Percentiles rank a stretch among this genome's conserved stretches.
phyloP scores from a whole-genome alignment of 495 filamentous ascomycete genomes.

The Talaromyces nanjingensis region DNA sequence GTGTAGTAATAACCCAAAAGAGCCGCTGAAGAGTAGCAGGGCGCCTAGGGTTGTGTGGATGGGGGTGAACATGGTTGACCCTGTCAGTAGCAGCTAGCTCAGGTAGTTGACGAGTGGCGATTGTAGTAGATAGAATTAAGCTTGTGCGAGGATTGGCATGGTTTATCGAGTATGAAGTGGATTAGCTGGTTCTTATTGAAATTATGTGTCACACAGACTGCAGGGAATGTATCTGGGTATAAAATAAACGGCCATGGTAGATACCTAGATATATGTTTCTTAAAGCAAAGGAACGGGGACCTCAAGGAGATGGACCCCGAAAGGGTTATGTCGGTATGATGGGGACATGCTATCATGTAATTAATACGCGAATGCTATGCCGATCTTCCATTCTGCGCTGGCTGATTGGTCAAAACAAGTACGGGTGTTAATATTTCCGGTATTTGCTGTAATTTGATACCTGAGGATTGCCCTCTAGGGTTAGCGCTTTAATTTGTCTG shows the following conservation, averaged over 20 bases:
- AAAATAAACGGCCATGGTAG: neutral
- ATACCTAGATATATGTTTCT: no score
- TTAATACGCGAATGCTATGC: neutral
- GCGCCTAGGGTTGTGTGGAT: constrained; percentile 50
- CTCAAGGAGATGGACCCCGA: constrained; percentile 2
- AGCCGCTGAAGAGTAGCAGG: constrained; percentile 46
- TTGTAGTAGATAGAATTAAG: neutral
- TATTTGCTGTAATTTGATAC: neutral
- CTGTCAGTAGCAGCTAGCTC: neutral
- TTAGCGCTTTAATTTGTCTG: neutral
- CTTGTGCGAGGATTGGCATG: neutral
- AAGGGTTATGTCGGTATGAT: neutral
- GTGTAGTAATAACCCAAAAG: constrained; percentile 44
- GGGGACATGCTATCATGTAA: neutral
- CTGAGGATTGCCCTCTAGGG: neutral
- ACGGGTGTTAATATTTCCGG: neutral
- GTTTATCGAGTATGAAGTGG: neutral
- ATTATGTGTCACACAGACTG: neutral
- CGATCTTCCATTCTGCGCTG: neutral
- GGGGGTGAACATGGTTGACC: constrained; percentile 49
- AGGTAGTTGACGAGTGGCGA: neutral
- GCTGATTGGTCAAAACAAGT: no score
- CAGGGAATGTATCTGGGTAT: neutral
- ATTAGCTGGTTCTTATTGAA: neutral
- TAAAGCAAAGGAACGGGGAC: neutral